Conservation (phyloP, 2,329 filamentous ascomycete species). For the Aspergillus pseudoviridinutans region DNA sequence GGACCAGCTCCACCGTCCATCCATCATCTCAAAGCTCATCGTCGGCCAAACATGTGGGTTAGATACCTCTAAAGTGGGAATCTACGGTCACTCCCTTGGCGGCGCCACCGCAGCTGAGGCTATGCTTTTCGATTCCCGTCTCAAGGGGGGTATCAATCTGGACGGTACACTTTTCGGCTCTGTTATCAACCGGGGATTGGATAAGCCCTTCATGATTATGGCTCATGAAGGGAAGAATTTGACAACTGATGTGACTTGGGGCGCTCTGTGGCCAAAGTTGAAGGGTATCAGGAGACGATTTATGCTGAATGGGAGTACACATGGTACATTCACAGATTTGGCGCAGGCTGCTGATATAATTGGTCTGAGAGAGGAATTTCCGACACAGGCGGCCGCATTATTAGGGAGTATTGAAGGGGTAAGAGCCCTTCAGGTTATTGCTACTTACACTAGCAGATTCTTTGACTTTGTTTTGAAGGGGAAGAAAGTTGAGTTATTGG, state of each 20-base stretch:
- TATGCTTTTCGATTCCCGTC: conserved; percentile 19
- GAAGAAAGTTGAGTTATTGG: conserved; percentile 9
- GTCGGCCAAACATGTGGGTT: neutral
- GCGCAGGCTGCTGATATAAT: conserved; percentile 10
- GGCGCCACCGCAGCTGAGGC: conserved; percentile 27
- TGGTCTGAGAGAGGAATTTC: neutral
- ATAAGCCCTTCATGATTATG: conserved; percentile 61
- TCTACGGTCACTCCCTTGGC: conserved; percentile 36
- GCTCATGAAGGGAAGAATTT: conserved; percentile 8
- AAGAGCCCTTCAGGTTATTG: conserved; percentile 10
- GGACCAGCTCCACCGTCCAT: neutral
- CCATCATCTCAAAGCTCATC: neutral
- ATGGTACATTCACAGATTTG: conserved; percentile 18
- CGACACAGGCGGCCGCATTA: neutral
- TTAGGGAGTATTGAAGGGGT: conserved; percentile 13
- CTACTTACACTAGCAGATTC: conserved; percentile 14
- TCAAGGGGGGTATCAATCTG: conserved; percentile 31
- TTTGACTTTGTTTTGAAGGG: conserved; percentile 12
- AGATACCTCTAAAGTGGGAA: conserved; percentile 6
- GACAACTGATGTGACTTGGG: neutral
- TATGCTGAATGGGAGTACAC: neutral
- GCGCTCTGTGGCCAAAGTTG: conserved; percentile 11
- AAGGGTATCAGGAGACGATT: neutral
- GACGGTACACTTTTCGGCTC: conserved; percentile 28
- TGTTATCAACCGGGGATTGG: conserved; percentile 4